phyloP scores from a whole-genome alignment of 1,139 yeast species.

The Yamadazyma aaseri region DNA sequence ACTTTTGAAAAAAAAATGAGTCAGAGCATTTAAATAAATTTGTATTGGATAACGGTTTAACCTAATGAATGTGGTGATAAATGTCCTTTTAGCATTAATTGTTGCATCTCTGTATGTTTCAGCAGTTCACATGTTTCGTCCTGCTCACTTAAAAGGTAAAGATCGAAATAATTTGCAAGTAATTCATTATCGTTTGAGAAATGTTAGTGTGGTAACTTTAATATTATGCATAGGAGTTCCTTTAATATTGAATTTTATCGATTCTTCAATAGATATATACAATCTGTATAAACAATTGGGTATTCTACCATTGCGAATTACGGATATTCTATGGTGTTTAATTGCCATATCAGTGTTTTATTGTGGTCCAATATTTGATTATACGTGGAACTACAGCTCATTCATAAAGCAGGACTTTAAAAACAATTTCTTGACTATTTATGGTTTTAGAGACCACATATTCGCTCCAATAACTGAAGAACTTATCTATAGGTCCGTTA shows the following conservation, averaged over 20 bases:
- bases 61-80: conserved; percentile 4
- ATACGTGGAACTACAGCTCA: conserved; percentile 13
- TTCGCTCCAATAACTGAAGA: conserved; percentile 92
- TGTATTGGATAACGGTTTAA: conserved; percentile 23
- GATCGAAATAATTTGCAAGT: conserved; percentile 49
- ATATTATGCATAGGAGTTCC: conserved; percentile 30
- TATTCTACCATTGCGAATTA: conserved; percentile 1
- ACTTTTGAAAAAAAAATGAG: too few species aligned
- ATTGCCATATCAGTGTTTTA: conserved; percentile 44
- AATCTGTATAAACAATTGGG: neutral
- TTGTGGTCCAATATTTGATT: conserved; percentile 58
- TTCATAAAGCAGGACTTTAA: conserved; percentile 14
- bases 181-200: conserved; percentile 32
- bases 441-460: conserved; percentile 63
- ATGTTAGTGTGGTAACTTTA: conserved; percentile 35
- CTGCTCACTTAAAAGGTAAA: conserved; percentile 20
- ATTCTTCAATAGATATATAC: neutral
- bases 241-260: conserved; percentile 1
- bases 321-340: conserved; percentile 3
- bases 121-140: conserved; percentile 32
- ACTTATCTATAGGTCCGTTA: conserved; percentile 67
- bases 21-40: conserved; percentile 22
- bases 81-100: conserved; percentile 16
- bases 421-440: conserved; percentile 31
- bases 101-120: conserved; percentile 45